Conservation (phyloP, 2,329 filamentous ascomycete genomes). For the Botrytis fragariae region DNA sequence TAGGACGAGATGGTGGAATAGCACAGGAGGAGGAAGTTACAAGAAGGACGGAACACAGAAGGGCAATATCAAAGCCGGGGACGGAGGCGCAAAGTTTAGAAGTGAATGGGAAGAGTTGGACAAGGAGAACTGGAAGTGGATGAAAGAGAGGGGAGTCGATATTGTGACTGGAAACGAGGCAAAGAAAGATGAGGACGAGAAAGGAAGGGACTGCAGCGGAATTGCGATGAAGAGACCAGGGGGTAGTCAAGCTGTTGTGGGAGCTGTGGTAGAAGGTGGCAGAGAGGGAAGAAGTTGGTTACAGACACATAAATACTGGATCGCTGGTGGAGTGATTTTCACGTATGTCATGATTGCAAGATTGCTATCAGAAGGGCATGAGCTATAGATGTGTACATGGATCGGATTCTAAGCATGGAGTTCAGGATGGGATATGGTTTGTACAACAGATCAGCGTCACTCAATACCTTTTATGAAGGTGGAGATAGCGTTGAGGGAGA, state of each 20-base stretch:
- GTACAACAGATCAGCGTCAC: constrained; percentile 3
- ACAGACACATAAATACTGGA: constrained; percentile 71
- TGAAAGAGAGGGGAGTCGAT: constrained; percentile 80
- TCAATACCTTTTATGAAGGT: neutral
- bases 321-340: constrained; percentile 70
- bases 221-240: constrained; percentile 62
- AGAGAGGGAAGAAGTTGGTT: constrained; percentile 81
- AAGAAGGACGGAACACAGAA: constrained; percentile 48
- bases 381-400: constrained; percentile 1
- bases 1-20: constrained; percentile 93
- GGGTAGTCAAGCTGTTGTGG: constrained; percentile 52
- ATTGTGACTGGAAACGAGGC: constrained; percentile 64
- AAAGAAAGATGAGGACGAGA: constrained; percentile 50
- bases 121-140: constrained; percentile 87
- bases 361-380: constrained; percentile 49
- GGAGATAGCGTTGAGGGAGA: neutral
- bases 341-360: constrained; percentile 80
- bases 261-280: constrained; percentile 73
- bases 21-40: constrained; percentile 66
- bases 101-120: constrained; percentile 89
- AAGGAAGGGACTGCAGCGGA: constrained; percentile 54
- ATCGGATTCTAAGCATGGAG: constrained; percentile 6
- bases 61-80: constrained; percentile 84
- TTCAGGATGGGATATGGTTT: constrained; percentile 12
- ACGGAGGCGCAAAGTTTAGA: constrained; percentile 87